Percentiles rank a stretch among this genome's conserved stretches.
These are phyloP conservation scores for Xenoacremonium recifei DNA, from an alignment of 2,329 filamentous ascomycete genomes.

Conservation along the genomic window DNA sequence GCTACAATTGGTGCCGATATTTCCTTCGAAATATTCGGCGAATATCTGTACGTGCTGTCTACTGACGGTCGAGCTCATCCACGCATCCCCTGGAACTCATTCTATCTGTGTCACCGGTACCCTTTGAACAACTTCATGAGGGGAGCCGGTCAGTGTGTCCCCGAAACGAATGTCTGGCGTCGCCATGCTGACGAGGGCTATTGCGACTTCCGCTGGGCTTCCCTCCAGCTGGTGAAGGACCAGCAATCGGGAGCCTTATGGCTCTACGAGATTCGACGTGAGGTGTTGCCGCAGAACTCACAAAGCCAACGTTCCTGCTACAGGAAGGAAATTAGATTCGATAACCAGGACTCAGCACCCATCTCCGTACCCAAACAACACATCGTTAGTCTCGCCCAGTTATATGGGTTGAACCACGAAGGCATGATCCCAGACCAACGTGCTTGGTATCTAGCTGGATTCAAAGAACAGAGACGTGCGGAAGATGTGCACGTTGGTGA, in stretches of 20 bases:
- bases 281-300: conserved; percentile 57
- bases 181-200: conserved; percentile 68
- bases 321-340: conserved; percentile 50
- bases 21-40: conserved; percentile 69
- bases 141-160: conserved; percentile 38
- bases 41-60: conserved; percentile 67
- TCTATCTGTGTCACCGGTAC: conserved; percentile 66
- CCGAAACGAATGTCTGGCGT: conserved; percentile 53
- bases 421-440: background rate
- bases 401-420: conserved; percentile 13
- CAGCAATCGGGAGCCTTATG: conserved; percentile 56
- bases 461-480: conserved; percentile 12
- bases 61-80: conserved; percentile 63
- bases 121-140: conserved; percentile 45
- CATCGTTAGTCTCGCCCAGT: background rate
- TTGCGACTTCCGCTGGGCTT: conserved; percentile 73
- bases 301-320: conserved; percentile 66
- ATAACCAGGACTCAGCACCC: background rate
- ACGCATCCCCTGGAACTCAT: conserved; percentile 65
- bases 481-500: conserved; percentile 46
- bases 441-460: background rate
- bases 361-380: background rate
- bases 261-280: conserved; percentile 67
- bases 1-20: conserved; percentile 64
- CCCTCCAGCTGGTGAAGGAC: conserved; percentile 60